These are phyloP conservation scores for Trichoderma virens DNA, from an alignment of 495 filamentous ascomycete genomes.

Conservation along the genomic window DNA sequence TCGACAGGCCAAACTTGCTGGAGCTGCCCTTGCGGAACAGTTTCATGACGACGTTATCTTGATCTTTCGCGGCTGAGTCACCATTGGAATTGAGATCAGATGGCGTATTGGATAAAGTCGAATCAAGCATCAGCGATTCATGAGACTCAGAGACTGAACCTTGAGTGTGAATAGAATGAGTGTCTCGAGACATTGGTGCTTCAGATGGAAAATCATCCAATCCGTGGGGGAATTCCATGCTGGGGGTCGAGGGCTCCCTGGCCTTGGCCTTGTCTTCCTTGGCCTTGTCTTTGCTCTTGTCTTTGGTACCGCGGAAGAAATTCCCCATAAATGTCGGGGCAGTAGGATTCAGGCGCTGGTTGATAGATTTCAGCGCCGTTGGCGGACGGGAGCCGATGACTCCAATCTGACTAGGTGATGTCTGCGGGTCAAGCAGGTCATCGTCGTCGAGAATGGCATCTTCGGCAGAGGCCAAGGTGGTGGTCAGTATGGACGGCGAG, in stretches of 20 bases:
- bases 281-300: slow-evolving; percentile 22
- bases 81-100: slow-evolving; percentile 45
- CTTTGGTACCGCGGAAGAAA: slow-evolving; percentile 36
- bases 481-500: slow-evolving; percentile 41
- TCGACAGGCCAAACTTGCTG: slow-evolving; percentile 67
- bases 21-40: slow-evolving; percentile 74
- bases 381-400: slow-evolving; percentile 44
- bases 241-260: slow-evolving; percentile 27
- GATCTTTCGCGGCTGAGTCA: slow-evolving; percentile 28
- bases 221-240: slow-evolving; percentile 13
- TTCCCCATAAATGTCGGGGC: slow-evolving; percentile 43
- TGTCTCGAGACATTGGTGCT: slow-evolving; percentile 52
- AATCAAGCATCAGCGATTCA: slow-evolving; percentile 59
- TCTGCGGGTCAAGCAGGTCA: slow-evolving; percentile 25
- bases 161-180: slow-evolving; percentile 46
- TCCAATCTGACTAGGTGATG: slow-evolving; percentile 37
- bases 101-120: slow-evolving; percentile 56
- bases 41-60: slow-evolving; percentile 54
- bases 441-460: slow-evolving; percentile 43
- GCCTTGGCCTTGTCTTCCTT: slow-evolving; percentile 21
- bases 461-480: slow-evolving; percentile 41
- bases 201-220: slow-evolving; percentile 50
- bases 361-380: slow-evolving; percentile 32
- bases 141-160: slow-evolving; percentile 61
- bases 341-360: slow-evolving; percentile 41